Conservation (phyloP, 768 basidiomycete genomes). For the Mycena indigotica region DNA sequence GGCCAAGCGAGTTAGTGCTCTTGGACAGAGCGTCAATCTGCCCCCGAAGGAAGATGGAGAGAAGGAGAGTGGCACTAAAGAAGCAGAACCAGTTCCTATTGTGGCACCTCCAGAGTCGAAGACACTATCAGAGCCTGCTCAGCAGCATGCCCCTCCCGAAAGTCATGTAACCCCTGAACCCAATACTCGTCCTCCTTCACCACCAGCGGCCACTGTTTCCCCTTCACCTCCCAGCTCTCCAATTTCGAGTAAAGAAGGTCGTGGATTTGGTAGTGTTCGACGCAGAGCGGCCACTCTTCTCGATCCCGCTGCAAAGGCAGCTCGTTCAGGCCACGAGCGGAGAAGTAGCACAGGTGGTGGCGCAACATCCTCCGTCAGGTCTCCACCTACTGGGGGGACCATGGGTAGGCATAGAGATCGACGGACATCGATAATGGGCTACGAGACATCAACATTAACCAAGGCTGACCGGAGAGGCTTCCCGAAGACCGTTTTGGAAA, state of each 20-base stretch:
- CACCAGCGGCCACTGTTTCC: background rate
- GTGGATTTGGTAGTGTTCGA: constrained; percentile 51
- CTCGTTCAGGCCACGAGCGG: constrained; percentile 61
- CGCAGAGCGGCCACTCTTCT: constrained; percentile 80
- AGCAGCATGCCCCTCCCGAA: constrained; percentile 18
- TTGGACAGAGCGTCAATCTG: too few species aligned
- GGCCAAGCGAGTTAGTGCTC: constrained; percentile 49
- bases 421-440: constrained; percentile 66
- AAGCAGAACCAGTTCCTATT: background rate
- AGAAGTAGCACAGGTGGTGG: constrained; percentile 70
- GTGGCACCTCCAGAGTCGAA: constrained; percentile 2
- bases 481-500: constrained; percentile 49
- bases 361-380: constrained; percentile 42
- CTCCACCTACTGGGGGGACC: constrained; percentile 48
- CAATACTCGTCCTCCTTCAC: too few species aligned
- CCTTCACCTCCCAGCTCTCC: background rate
- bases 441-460: constrained; percentile 40
- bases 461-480: constrained; percentile 51
- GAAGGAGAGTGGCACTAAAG: background rate
- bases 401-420: constrained; percentile 61
- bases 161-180: too few species aligned
- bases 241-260: constrained; percentile 21
- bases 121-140: constrained; percentile 17
- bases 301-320: constrained; percentile 64
- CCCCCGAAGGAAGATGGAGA: constrained; percentile 32